Conservation (phyloP, 2,329 filamentous ascomycete genomes). For the Alternaria brassicicola region DNA sequence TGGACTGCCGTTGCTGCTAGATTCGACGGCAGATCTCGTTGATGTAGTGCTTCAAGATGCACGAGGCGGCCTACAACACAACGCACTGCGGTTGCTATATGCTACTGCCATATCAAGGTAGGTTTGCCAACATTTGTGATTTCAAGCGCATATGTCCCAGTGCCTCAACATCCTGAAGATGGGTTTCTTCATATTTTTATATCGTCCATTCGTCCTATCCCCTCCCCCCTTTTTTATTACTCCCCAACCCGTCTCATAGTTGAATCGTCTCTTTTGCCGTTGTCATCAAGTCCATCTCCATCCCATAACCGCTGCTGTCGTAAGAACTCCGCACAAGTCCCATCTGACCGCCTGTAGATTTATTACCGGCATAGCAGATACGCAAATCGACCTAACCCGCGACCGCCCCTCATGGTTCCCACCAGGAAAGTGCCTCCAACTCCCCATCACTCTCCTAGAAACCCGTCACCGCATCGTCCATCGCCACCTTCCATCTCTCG, state of each 20-base stretch:
- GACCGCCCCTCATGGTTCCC: constrained; percentile 37
- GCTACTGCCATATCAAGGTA: constrained; percentile 76
- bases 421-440: constrained; percentile 28
- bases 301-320: not conserved
- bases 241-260: not conserved
- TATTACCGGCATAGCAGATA: constrained; percentile 79
- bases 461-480: constrained; percentile 89
- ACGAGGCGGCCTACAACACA: constrained; percentile 54
- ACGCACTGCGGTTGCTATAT: constrained; percentile 72
- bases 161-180: not conserved
- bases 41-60: constrained; percentile 72
- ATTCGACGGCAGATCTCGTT: constrained; percentile 76
- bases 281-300: not conserved
- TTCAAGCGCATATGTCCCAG: not conserved
- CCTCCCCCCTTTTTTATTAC: no score
- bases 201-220: not conserved
- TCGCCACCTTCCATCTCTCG: constrained; percentile 79
- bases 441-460: constrained; percentile 79
- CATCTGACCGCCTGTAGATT: constrained; percentile 60
- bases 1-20: constrained; percentile 72
- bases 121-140: not conserved
- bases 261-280: not conserved
- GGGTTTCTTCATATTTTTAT: not conserved
- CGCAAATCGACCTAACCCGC: constrained; percentile 51
- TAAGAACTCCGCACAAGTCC: not conserved